Conservation (phyloP, 1,284 basidiomycete genomes). For the Boletellus deceptivus region DNA sequence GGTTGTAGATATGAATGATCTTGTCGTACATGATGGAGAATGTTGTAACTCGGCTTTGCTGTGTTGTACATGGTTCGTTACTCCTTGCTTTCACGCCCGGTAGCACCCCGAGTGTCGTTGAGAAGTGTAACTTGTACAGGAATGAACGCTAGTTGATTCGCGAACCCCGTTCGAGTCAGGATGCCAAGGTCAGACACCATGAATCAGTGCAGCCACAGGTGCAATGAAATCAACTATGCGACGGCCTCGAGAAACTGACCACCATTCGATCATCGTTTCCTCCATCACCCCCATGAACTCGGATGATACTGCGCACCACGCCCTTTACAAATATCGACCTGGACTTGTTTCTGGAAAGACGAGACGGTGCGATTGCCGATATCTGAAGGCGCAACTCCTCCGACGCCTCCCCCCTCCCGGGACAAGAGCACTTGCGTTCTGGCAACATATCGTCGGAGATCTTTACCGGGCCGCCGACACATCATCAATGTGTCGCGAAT, state of each 20-base stretch:
- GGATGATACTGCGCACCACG: neutral
- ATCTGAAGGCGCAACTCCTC: too few species aligned
- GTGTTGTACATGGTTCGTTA: neutral
- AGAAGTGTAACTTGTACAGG: neutral
- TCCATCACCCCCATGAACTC: too few species aligned
- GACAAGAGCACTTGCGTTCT: too few species aligned
- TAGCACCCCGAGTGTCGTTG: neutral
- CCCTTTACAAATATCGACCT: neutral
- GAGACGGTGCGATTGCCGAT: too few species aligned
- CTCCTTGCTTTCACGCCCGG: neutral
- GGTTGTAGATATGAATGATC: neutral
- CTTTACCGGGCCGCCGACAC: too few species aligned
- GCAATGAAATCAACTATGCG: too few species aligned
- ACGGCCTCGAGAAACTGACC: neutral
- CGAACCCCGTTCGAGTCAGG: too few species aligned
- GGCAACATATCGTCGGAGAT: too few species aligned
- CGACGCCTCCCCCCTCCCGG: too few species aligned
- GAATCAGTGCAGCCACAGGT: neutral
- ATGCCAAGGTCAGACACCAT: neutral
- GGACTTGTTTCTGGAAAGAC: too few species aligned
- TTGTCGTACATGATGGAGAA: neutral
- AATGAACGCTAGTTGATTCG: neutral
- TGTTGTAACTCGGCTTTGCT: neutral
- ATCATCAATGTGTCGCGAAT: too few species aligned
- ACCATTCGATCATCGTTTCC: too few species aligned